Percentiles rank a stretch among this genome's conserved stretches.
Evolutionary conservation across 352 stramenopile genomes (phyloP).

Genomic region (Globisporangium heterothallicum): DNA sequence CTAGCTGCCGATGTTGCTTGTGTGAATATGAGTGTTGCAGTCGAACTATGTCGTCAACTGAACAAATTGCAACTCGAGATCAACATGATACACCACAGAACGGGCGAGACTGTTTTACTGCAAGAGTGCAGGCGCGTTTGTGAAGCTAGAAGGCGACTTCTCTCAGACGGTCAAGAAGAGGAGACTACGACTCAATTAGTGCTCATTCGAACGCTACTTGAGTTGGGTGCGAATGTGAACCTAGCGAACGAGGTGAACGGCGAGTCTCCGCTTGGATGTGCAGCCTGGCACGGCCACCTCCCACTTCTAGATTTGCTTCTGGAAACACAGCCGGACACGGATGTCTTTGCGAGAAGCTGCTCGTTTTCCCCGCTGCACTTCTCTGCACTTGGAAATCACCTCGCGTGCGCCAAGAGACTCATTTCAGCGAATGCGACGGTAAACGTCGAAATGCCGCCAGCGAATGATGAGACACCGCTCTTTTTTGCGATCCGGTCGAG

Average conservation of each 20-base stretch:
- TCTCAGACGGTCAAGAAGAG: neutral
- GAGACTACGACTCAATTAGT: constrained; percentile 22
- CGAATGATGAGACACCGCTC: constrained; percentile 39
- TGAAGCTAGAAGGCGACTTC: neutral
- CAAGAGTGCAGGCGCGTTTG: constrained; percentile 60
- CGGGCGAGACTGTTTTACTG: constrained; percentile 38
- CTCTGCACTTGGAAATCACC: constrained; percentile 31
- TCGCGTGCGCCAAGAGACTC: constrained; percentile 38
- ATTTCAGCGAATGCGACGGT: constrained; percentile 27
- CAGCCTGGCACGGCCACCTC: constrained; percentile 43
- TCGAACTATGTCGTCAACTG: constrained; percentile 45
- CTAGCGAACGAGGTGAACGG: constrained; percentile 43
- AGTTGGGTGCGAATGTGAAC: constrained; percentile 48
- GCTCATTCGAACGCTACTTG: constrained; percentile 38
- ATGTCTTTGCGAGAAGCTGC: constrained; percentile 27
- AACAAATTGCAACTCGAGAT: constrained; percentile 38
- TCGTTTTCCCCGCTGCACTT: constrained; percentile 62
- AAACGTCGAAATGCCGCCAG: constrained; percentile 30
- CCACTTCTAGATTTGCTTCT: constrained; percentile 43
- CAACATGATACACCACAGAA: constrained; percentile 34
- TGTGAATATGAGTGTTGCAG: constrained; percentile 39
- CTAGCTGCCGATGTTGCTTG: constrained; percentile 36
- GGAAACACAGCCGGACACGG: constrained; percentile 33
- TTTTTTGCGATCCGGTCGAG: constrained; percentile 60
- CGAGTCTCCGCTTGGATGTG: constrained; percentile 46